Evolutionary conservation across 108 stramenopile species (phyloP), one percentile per base, ranked within the genome.

Genomic region (Mediolabrus comicus): DNA sequence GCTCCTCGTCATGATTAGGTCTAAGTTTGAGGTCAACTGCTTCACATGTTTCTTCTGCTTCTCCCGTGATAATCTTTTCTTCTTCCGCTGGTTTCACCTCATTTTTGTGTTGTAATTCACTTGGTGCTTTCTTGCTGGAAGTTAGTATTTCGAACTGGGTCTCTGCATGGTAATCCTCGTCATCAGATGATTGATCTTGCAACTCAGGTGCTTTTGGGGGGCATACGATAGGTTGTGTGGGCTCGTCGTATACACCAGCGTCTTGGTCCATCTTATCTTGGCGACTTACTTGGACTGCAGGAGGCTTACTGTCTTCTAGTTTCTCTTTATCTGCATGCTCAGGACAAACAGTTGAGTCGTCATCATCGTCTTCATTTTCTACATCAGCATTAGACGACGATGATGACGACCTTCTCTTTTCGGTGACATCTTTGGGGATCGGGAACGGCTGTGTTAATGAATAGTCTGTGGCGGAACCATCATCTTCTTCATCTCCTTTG

Each of bases 101-200:
- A 27, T 49, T 30, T 2, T 34, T 7, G 25, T 6, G 17, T 67
- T 61, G 19, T 30, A 43, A 32, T 0, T 25, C 25, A 54, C 36
- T 22, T 1, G 19, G 7, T 8, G 19, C 22, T 4, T 49, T 49
- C 46, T 49, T 49, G 22, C 46, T 49, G 19, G 46, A 19, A 24
- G 46, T 49, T 8, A 49, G 11, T 22, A 55, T 13, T 29, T 31
- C 53, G 29, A 65, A 36, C 22, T 72, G 64, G 12, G 70, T 64
- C 10, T 71, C 52, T 52, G 52, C 49, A 12, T 71, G 62, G 30
- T 65, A 65, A 32, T 35, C 55, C 17, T 56, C 71, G 61, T 72
- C 63, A 4, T 26, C 35, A 13, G 10, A 24, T 0, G 64, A 25
- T 22, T 58, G 46, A 24, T 49, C 22, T 17, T 7, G 1, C 6